Conservation (phyloP, 1,139 yeast species). For the Kodamaea alishanica region DNA sequence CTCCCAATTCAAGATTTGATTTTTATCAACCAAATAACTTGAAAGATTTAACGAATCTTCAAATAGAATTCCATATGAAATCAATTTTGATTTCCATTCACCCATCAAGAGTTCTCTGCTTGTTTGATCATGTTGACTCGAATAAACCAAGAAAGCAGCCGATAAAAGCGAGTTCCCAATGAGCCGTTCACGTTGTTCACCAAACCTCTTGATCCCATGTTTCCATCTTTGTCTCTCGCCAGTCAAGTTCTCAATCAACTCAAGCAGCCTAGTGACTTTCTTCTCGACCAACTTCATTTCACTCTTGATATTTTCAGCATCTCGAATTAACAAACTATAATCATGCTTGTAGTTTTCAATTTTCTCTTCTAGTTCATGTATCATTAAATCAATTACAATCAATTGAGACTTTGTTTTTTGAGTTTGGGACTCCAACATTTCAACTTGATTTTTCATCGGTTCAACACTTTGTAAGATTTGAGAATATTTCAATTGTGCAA, state of each 20-base stretch:
- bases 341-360: conserved; percentile 65
- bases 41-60: conserved; percentile 34
- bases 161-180: conserved; percentile 65
- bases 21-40: conserved; percentile 38
- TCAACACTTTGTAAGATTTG: conserved; percentile 65
- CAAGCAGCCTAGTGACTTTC: conserved; percentile 61
- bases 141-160: conserved; percentile 60
- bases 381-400: conserved; percentile 80
- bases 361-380: conserved; percentile 63
- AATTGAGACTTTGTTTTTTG: conserved; percentile 61
- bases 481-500: conserved; percentile 76
- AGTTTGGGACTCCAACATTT: conserved; percentile 55
- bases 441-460: conserved; percentile 72
- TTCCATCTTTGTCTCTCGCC: conserved; percentile 80
- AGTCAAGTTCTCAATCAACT: conserved; percentile 60
- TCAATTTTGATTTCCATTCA: conserved; percentile 43
- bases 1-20: conserved; percentile 50
- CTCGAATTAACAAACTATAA: conserved; percentile 73
- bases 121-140: conserved; percentile 58
- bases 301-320: conserved; percentile 67
- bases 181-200: conserved; percentile 41
- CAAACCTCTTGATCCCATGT: conserved; percentile 50
- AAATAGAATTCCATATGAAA: conserved; percentile 35
- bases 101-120: conserved; percentile 37
- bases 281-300: conserved; percentile 64